Conservation (phyloP, 495 filamentous ascomycete species). For the Viridothelium virens region DNA sequence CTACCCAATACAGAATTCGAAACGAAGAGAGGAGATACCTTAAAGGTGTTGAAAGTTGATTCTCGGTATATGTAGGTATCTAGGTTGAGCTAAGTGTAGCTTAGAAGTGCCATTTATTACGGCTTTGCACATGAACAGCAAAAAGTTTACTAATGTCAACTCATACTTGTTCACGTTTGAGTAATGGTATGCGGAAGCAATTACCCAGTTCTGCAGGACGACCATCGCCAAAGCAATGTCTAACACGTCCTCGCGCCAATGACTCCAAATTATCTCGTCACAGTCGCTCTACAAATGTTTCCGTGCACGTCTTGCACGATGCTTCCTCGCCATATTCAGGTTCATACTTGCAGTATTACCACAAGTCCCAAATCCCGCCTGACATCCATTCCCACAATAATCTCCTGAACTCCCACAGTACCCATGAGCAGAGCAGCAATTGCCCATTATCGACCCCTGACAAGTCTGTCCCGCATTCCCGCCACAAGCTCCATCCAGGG, state of each 20-base stretch:
- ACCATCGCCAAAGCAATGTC: too few relatives aligned
- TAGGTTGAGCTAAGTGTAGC: too few relatives aligned
- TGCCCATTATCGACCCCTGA: constrained; percentile 2
- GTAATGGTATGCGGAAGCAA: too few relatives aligned
- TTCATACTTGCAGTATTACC: background rate
- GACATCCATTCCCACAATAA: constrained; percentile 7
- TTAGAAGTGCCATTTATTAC: too few relatives aligned
- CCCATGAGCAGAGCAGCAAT: constrained; percentile 2
- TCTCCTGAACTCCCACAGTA: background rate
- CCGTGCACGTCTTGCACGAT: background rate
- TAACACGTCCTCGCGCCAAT: background rate
- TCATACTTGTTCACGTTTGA: too few relatives aligned
- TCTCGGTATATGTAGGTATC: too few relatives aligned
- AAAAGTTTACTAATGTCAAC: too few relatives aligned
- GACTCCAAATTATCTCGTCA: background rate
- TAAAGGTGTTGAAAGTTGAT: too few relatives aligned
- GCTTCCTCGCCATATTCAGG: background rate
- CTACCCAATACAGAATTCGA: too few relatives aligned
- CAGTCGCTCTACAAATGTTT: background rate
- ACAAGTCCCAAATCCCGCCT: background rate
- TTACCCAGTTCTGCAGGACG: too few relatives aligned
- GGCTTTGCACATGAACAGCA: too few relatives aligned
- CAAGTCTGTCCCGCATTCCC: background rate
- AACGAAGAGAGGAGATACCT: too few relatives aligned
- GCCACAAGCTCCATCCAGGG: background rate